Conservation (phyloP, 148 eudicot species). For the Cornus suecica region DNA sequence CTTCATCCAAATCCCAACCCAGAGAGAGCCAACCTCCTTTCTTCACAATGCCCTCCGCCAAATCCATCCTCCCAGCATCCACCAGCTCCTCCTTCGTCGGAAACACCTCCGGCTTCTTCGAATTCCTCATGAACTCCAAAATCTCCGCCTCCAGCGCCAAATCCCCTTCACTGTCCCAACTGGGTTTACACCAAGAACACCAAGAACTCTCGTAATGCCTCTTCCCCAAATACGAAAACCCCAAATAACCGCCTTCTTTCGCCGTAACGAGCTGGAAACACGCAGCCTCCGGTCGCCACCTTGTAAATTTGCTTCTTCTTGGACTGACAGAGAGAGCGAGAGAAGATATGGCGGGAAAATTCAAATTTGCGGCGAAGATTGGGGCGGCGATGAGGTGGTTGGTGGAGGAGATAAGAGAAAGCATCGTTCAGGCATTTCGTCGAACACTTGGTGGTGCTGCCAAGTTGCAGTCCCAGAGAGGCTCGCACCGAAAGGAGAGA, state of each 20-base stretch:
- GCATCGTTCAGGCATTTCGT: conserved; percentile 91
- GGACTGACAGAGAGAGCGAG: conserved; percentile 18
- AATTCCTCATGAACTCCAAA: conserved; percentile 68
- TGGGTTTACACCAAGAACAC: conserved; percentile 38
- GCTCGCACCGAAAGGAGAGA: background rate
- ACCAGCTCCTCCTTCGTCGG: conserved; percentile 57
- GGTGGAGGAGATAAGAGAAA: conserved; percentile 32
- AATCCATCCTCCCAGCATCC: conserved; percentile 67
- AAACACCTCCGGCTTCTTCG: conserved; percentile 58
- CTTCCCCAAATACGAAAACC: conserved; percentile 28
- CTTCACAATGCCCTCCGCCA: conserved; percentile 53
- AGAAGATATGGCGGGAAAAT: conserved; percentile 17
- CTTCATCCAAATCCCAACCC: conserved; percentile 59
- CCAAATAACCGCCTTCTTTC: conserved; percentile 20
- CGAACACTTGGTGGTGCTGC: conserved; percentile 33
- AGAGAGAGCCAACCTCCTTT: conserved; percentile 78
- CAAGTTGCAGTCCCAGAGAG: background rate
- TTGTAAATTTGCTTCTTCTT: background rate
- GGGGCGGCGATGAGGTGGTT: conserved; percentile 13
- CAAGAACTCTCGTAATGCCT: conserved; percentile 21
- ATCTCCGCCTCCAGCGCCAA: conserved; percentile 57
- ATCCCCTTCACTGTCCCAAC: conserved; percentile 47
- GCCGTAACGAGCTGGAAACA: background rate
- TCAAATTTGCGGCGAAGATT: conserved; percentile 29
- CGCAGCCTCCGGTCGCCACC: background rate